These are phyloP conservation scores for Trichoderma sp. DNA, from an alignment of 2,329 filamentous ascomycete genomes.

Conservation along the genomic window DNA sequence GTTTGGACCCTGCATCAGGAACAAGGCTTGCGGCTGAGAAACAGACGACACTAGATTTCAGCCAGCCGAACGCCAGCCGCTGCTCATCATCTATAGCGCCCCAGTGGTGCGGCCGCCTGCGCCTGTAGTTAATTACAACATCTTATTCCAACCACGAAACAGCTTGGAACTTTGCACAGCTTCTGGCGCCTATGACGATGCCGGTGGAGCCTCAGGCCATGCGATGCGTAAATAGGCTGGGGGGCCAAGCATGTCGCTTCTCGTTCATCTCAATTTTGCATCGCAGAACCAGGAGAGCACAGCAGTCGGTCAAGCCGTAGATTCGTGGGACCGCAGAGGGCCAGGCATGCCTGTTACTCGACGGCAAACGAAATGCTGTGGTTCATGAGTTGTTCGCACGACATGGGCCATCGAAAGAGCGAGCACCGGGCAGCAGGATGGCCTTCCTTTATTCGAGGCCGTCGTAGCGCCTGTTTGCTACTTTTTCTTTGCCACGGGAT, in stretches of 20 bases:
- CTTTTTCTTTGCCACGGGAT: not conserved
- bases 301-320: conserved; percentile 14
- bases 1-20: not conserved
- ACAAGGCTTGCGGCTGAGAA: conserved; percentile 15
- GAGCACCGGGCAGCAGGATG: not conserved
- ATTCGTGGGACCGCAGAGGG: conserved; percentile 2
- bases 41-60: not conserved
- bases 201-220: conserved; percentile 15
- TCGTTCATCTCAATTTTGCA: conserved; percentile 16
- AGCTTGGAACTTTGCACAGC: not conserved
- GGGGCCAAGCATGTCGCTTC: conserved; percentile 11
- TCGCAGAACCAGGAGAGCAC: conserved; percentile 5
- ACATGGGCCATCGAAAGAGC: not conserved
- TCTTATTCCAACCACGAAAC: conserved; percentile 3
- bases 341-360: not conserved
- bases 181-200: conserved; percentile 18
- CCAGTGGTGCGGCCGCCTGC: conserved; percentile 1
- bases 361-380: conserved; percentile 9
- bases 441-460: not conserved
- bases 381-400: not conserved
- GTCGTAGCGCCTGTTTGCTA: not conserved
- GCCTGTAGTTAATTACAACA: conserved; percentile 11
- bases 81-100: conserved; percentile 4
- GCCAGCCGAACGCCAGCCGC: not conserved
- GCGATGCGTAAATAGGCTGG: not conserved